phyloP scores from a whole-genome alignment of 345 rosid species.

The Cardamine occulta region DNA sequence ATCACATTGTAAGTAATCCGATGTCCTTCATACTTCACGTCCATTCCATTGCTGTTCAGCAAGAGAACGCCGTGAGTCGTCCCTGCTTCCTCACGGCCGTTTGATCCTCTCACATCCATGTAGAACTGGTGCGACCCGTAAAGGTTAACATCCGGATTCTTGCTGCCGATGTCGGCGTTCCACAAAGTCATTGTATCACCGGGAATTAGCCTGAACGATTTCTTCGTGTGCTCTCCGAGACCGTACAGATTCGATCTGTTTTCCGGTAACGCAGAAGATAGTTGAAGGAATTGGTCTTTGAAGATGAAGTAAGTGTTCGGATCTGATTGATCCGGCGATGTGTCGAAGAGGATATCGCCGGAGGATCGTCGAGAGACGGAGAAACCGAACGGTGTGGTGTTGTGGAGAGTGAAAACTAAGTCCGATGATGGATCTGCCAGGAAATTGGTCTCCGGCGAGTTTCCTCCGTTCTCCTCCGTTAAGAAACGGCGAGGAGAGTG shows the following conservation, averaged over 20 bases:
- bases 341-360: constrained; percentile 66
- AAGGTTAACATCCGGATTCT: constrained; percentile 52
- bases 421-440: constrained; percentile 50
- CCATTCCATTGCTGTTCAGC: constrained; percentile 79
- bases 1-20: constrained; percentile 64
- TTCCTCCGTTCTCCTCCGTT: constrained; percentile 12
- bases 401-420: constrained; percentile 60
- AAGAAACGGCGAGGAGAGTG: constrained; percentile 24
- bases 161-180: constrained; percentile 57
- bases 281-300: constrained; percentile 77
- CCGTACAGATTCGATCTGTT: constrained; percentile 63
- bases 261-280: constrained; percentile 60
- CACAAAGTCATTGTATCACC: constrained; percentile 56
- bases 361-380: constrained; percentile 59
- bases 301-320: constrained; percentile 52
- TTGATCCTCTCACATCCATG: constrained; percentile 58
- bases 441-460: constrained; percentile 7
- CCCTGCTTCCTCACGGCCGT: constrained; percentile 51
- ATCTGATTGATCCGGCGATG: constrained; percentile 45
- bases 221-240: constrained; percentile 77
- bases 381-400: constrained; percentile 67
- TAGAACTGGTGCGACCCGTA: constrained; percentile 85
- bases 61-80: constrained; percentile 64
- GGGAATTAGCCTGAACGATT: constrained; percentile 48
- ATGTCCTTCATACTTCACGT: constrained; percentile 56